phyloP scores from a whole-genome alignment of 495 filamentous ascomycete genomes.

The Hypoxylon fuscum region DNA sequence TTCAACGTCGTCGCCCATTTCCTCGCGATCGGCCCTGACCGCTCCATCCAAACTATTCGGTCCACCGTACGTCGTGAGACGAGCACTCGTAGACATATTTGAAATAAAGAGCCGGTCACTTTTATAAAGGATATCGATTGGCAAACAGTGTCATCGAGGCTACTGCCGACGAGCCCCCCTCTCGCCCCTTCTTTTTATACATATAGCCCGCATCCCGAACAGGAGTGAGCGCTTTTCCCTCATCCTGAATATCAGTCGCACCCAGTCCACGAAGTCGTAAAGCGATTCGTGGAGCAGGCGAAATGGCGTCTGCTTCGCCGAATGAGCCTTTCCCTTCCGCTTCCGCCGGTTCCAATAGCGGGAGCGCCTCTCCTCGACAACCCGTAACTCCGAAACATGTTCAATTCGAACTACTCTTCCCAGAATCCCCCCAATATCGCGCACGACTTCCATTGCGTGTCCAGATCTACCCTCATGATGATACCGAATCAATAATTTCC shows the following conservation, averaged over 20 bases:
- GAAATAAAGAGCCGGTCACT: conserved; percentile 14
- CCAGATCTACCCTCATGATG: conserved; percentile 90
- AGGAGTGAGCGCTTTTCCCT: conserved; percentile 44
- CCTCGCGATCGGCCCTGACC: conserved; percentile 44
- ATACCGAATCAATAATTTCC: conserved; percentile 92
- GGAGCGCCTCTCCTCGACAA: conserved; percentile 59
- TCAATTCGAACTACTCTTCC: conserved; percentile 84
- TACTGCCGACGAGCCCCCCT: conserved; percentile 34
- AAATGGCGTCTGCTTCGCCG: conserved; percentile 60
- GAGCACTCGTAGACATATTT: conserved; percentile 12
- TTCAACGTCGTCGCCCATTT: conserved; percentile 23
- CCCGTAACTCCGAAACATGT: conserved; percentile 74
- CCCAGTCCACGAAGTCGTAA: conserved; percentile 21
- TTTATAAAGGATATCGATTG: conserved; percentile 23
- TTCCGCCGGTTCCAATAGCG: conserved; percentile 47
- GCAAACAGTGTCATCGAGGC: conserved; percentile 35
- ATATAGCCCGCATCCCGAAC: conserved; percentile 24
- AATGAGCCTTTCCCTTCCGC: conserved; percentile 42
- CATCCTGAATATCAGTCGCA: conserved; percentile 23
- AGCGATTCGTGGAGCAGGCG: conserved; percentile 46
- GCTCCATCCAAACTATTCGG: conserved; percentile 22
- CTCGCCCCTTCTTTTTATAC: conserved; percentile 21
- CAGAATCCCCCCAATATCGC: conserved; percentile 73
- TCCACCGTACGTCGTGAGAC: conserved; percentile 25
- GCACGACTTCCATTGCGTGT: conserved; percentile 90